phyloP scores from a whole-genome alignment of 2,329 filamentous ascomycete genomes.

The Penicillium nordicum region DNA sequence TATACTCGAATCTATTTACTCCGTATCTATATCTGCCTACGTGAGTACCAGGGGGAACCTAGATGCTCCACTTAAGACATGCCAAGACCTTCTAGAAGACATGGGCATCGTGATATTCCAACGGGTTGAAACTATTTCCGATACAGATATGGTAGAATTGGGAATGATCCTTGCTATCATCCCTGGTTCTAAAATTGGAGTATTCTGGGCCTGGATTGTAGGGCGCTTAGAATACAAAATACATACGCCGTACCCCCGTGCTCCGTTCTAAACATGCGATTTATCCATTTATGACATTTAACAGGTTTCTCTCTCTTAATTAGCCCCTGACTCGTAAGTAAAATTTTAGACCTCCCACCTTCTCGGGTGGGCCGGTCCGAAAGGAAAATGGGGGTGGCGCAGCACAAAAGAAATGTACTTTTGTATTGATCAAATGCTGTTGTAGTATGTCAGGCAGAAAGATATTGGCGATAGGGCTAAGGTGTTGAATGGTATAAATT shows the following conservation, averaged over 20 bases:
- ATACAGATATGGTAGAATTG: not conserved
- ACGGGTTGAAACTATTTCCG: not conserved
- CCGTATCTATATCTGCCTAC: not conserved
- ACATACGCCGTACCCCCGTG: not conserved
- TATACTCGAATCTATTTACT: not conserved
- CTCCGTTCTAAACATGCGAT: not conserved
- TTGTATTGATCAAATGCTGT: not conserved
- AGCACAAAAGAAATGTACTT: not conserved
- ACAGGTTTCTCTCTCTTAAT: not conserved
- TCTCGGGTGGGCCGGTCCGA: not conserved
- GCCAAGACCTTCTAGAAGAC: conserved; percentile 14
- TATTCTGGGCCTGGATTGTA: conserved; percentile 3
- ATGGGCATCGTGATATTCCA: not conserved
- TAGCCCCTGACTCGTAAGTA: not conserved
- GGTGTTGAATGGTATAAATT: not conserved
- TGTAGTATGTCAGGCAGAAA: not conserved
- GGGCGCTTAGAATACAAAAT: not conserved
- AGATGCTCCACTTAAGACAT: not conserved
- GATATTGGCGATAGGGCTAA: not conserved
- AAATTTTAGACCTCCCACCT: not conserved
- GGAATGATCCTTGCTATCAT: not conserved
- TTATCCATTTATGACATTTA: not conserved
- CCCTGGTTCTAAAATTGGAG: conserved; percentile 2
- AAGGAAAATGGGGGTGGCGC: not conserved
- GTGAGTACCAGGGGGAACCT: not conserved